Percentiles rank a stretch among this genome's conserved stretches.
Evolutionary conservation across 768 basidiomycete species (phyloP).

Genomic region (Botryobasidium botryosum): DNA sequence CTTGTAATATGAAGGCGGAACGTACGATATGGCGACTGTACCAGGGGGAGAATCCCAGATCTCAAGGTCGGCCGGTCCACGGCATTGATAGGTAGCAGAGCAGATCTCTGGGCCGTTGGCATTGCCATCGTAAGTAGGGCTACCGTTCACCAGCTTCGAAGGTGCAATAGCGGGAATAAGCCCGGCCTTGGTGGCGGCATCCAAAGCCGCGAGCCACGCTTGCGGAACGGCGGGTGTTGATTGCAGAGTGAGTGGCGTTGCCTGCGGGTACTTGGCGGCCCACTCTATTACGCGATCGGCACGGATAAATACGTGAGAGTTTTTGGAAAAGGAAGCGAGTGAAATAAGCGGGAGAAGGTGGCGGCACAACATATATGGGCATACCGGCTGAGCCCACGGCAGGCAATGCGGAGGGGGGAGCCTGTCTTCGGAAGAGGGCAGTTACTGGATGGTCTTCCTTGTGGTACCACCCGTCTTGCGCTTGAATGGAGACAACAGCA

Average conservation of each 20-base stretch:
- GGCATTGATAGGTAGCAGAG: slow-evolving; percentile 60
- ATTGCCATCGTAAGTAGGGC: slow-evolving; percentile 15
- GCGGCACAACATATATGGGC: too few species aligned
- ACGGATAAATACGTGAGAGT: too few species aligned
- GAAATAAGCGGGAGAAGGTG: too few species aligned
- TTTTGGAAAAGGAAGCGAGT: background rate
- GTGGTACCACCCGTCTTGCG: too few species aligned
- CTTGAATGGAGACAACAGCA: too few species aligned
- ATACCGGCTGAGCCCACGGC: slow-evolving; percentile 43
- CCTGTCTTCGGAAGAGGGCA: slow-evolving; percentile 41
- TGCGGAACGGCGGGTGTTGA: slow-evolving; percentile 36
- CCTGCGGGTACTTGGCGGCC: slow-evolving; percentile 40
- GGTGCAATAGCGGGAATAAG: too few species aligned
- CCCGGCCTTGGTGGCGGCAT: slow-evolving; percentile 45
- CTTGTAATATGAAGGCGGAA: too few species aligned
- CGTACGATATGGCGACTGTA: slow-evolving; percentile 32
- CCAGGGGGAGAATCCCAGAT: slow-evolving; percentile 69
- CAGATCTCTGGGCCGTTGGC: slow-evolving; percentile 39
- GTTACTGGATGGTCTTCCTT: slow-evolving; percentile 39
- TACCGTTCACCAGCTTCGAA: too few species aligned
- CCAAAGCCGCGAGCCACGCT: slow-evolving; percentile 56
- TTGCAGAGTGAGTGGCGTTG: slow-evolving; percentile 9
- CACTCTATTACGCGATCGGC: slow-evolving; percentile 35
- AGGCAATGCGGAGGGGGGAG: slow-evolving; percentile 24
- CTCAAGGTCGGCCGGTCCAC: slow-evolving; percentile 38